Evolutionary conservation across 352 stramenopile genomes (phyloP).

Genomic region (Phytophthora hybrid): DNA sequence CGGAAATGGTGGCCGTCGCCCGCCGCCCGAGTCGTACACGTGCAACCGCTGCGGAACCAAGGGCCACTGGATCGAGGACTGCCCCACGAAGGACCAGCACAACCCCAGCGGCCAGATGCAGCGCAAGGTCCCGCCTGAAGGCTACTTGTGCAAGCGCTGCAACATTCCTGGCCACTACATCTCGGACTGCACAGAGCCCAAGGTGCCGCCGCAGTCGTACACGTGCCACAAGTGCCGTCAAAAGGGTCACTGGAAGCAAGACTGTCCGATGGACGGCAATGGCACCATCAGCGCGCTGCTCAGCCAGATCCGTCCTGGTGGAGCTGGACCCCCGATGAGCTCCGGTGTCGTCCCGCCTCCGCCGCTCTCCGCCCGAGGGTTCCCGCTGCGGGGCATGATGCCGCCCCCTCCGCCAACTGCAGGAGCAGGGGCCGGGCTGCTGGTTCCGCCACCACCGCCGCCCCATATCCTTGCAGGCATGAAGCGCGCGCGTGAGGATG

Average conservation of each 20-base stretch:
- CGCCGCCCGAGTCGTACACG: conserved; percentile 86
- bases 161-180: conserved; percentile 89
- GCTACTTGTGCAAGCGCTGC: conserved; percentile 89
- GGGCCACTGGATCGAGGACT: conserved; percentile 90
- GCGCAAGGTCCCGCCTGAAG: conserved; percentile 69
- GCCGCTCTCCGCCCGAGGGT: conserved; percentile 30
- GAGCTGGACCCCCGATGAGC: conserved; percentile 20
- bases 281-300: conserved; percentile 57
- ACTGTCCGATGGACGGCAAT: conserved; percentile 82
- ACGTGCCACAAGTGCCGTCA: conserved; percentile 90
- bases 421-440: conserved; percentile 22
- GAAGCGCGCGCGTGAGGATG: conserved; percentile 50
- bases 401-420: conserved; percentile 38
- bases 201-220: conserved; percentile 82
- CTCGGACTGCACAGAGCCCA: conserved; percentile 85
- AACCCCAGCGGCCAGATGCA: conserved; percentile 40
- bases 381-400: conserved; percentile 41
- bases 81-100: conserved; percentile 81
- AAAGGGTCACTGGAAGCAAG: conserved; percentile 91
- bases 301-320: conserved; percentile 41
- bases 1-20: conserved; percentile 48
- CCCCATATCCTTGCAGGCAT: conserved; percentile 60
- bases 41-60: conserved; percentile 89
- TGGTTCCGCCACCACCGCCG: conserved; percentile 54
- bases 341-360: conserved; percentile 18